Evolutionary conservation across 2,329 filamentous ascomycete species (phyloP).

Genomic region (Aspergillus piperis): DNA sequence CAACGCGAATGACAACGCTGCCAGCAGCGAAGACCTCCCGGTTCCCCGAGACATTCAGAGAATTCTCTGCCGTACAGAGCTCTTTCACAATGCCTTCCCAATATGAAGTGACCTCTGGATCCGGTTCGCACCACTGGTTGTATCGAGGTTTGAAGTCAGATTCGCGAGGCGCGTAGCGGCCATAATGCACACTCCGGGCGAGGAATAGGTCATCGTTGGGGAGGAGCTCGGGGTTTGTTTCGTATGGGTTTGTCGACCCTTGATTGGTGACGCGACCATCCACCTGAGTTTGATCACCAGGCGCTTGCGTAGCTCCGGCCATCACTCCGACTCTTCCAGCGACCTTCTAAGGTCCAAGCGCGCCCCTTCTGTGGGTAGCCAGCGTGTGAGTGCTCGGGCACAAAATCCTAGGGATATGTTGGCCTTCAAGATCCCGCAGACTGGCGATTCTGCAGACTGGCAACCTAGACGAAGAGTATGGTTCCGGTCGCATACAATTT

Average conservation of each 20-base stretch:
- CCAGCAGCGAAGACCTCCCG: conserved; percentile 40
- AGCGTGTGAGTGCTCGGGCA: neutral
- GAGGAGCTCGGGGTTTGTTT: conserved; percentile 34
- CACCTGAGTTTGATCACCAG: conserved; percentile 22
- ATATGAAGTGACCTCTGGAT: conserved; percentile 33
- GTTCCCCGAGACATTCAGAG: conserved; percentile 31
- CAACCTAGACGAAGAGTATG: neutral
- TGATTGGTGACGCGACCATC: conserved; percentile 23
- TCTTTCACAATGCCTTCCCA: conserved; percentile 39
- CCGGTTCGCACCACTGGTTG: conserved; percentile 35
- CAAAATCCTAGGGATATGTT: neutral
- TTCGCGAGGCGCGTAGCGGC: conserved; percentile 35
- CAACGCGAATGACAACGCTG: conserved; percentile 40
- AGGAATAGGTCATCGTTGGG: conserved; percentile 38
- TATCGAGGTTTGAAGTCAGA: conserved; percentile 41
- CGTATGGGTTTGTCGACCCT: conserved; percentile 34
- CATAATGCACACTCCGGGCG: conserved; percentile 34
- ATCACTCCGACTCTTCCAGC: conserved; percentile 17
- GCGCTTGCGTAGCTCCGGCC: conserved; percentile 24
- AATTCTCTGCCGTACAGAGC: conserved; percentile 35
- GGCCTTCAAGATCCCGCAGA: neutral
- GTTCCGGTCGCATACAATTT: neutral
- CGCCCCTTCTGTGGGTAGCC: neutral
- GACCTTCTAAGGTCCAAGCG: neutral
- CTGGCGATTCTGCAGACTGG: neutral